phyloP scores from a whole-genome alignment of 306 rosid genomes.

The Pterocarpus macrocarpus region DNA sequence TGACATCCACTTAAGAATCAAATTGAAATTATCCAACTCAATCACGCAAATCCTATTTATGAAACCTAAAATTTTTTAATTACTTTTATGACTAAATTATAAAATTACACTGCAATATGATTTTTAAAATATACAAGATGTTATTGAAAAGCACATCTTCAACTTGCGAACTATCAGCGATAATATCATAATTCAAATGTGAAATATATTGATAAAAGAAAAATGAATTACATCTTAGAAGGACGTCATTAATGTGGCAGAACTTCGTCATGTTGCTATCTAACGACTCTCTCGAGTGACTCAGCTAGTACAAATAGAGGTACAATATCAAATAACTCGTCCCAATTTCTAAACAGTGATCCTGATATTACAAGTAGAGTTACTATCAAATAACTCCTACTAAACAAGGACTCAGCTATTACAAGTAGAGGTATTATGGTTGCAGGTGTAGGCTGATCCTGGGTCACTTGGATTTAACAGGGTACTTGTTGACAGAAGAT shows the following conservation, averaged over 20 bases:
- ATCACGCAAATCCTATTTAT: too few species aligned
- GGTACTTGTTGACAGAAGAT: conserved; percentile 30
- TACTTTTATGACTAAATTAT: background rate
- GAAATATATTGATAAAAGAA: background rate
- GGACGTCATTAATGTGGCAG: conserved; percentile 17
- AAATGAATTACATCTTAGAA: background rate
- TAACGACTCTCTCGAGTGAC: background rate
- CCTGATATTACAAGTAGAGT: conserved; percentile 11
- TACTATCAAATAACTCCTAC: conserved; percentile 37
- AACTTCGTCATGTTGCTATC: conserved; percentile 4
- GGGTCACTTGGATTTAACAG: conserved; percentile 27
- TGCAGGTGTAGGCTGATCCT: conserved; percentile 44
- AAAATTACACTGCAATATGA: background rate
- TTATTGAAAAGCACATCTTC: background rate
- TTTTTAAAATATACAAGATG: background rate
- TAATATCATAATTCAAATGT: background rate
- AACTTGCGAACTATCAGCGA: background rate
- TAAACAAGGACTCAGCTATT: conserved; percentile 30
- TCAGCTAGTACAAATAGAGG: conserved; percentile 19
- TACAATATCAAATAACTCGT: background rate
- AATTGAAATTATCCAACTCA: background rate
- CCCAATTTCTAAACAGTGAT: conserved; percentile 12
- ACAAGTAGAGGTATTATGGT: conserved; percentile 43
- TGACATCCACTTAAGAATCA: background rate
- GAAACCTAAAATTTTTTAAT: too few species aligned